A percentile compares a stretch with the other conserved stretches of the same genome.
Evolutionary conservation across 2,329 filamentous ascomycete species (phyloP).

Genomic region (Uncinocarpus reesii): DNA sequence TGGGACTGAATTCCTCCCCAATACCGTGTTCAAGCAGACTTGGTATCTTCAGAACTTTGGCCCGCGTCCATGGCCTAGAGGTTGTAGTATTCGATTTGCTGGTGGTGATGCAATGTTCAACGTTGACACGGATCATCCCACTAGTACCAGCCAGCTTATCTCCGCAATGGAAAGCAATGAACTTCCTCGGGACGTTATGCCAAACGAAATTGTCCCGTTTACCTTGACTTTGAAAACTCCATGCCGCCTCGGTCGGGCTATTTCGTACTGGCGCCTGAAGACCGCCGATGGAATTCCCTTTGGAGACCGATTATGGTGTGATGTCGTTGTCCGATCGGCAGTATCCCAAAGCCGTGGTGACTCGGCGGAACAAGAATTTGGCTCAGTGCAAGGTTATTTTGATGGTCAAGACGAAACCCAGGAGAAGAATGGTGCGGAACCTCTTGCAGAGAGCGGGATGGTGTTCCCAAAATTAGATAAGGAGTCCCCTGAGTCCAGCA

Average conservation of each 20-base stretch:
- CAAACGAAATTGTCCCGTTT: slow-evolving; percentile 69
- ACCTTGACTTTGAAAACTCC: slow-evolving; percentile 77
- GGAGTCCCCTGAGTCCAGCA: slow-evolving; percentile 71
- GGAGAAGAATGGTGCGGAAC: slow-evolving; percentile 31
- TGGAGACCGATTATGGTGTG: slow-evolving; percentile 90
- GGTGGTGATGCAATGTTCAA: slow-evolving; percentile 96
- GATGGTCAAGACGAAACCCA: slow-evolving; percentile 25
- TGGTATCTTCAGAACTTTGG: slow-evolving; percentile 88
- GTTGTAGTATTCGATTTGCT: slow-evolving; percentile 81
- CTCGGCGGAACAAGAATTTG: too few relatives aligned
- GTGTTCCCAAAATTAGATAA: slow-evolving; percentile 95
- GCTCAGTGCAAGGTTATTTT: slow-evolving; percentile 3
- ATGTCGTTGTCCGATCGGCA: slow-evolving; percentile 63
- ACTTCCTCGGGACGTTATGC: slow-evolving; percentile 56
- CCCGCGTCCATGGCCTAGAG: slow-evolving; percentile 67
- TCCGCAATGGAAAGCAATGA: slow-evolving; percentile 75
- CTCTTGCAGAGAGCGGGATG: slow-evolving; percentile 56
- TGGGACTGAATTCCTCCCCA: slow-evolving; percentile 60
- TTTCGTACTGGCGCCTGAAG: slow-evolving; percentile 95
- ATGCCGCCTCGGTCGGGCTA: slow-evolving; percentile 61
- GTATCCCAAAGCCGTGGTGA: too few relatives aligned
- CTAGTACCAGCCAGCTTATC: slow-evolving; percentile 65
- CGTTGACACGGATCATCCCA: slow-evolving; percentile 66
- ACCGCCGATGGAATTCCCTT: slow-evolving; percentile 70
- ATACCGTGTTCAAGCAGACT: slow-evolving; percentile 71